Evolutionary conservation across 2,329 filamentous ascomycete species (phyloP).

Genomic region (Ophiobolus disseminans): DNA sequence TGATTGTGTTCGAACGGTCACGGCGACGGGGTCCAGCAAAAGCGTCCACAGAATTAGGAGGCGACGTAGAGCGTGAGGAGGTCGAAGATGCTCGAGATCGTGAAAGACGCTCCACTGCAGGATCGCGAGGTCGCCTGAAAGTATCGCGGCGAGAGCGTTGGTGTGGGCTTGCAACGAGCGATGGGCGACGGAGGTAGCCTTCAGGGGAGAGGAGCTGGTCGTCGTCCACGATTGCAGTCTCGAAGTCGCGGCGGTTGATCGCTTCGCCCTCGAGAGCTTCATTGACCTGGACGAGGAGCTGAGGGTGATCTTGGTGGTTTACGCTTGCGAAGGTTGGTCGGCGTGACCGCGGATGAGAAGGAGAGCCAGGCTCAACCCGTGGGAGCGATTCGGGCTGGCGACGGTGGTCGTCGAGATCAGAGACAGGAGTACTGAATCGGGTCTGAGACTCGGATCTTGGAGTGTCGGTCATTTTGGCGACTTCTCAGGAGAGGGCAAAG

Average conservation of each 20-base stretch:
- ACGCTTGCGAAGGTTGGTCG: constrained; percentile 78
- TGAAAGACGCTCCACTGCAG: constrained; percentile 39
- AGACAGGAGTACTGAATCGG: constrained; percentile 75
- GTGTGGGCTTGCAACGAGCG: constrained; percentile 41
- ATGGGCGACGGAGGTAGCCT: constrained; percentile 60
- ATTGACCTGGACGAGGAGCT: constrained; percentile 54
- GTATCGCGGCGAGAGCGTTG: constrained; percentile 50
- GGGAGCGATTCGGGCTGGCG: constrained; percentile 68
- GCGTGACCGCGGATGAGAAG: constrained; percentile 53
- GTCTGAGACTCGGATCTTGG: constrained; percentile 72
- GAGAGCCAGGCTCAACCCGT: constrained; percentile 63
- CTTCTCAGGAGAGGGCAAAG: constrained; percentile 32
- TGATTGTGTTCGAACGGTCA: constrained; percentile 74
- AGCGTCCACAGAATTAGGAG: constrained; percentile 96
- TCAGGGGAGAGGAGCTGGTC: constrained; percentile 56
- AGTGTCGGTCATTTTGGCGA: constrained; percentile 59
- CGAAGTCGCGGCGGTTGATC: constrained; percentile 76
- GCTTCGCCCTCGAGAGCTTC: constrained; percentile 53
- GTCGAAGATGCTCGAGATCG: constrained; percentile 58
- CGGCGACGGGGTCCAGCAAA: constrained; percentile 90
- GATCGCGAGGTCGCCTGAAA: constrained; percentile 51
- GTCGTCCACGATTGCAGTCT: constrained; percentile 84
- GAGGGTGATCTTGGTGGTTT: constrained; percentile 52
- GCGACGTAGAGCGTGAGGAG: constrained; percentile 75
- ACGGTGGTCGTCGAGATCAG: constrained; percentile 88